These are phyloP conservation scores for Annona squamosa DNA, from an alignment of 164 flowering plant genomes.

Conservation along the genomic window DNA sequence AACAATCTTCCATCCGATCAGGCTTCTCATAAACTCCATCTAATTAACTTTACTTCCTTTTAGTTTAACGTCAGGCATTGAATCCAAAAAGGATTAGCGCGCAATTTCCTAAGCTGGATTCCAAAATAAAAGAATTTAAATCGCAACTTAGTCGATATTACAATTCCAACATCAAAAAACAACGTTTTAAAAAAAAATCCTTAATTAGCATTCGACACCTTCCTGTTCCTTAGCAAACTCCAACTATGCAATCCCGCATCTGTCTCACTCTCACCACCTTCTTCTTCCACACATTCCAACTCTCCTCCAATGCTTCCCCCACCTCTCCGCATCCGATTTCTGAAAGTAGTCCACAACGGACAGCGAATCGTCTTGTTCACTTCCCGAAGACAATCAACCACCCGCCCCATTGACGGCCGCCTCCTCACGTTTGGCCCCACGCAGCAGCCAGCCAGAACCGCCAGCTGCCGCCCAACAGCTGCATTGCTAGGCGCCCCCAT, in stretches of 20 bases:
- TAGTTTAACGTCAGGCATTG: too few species aligned
- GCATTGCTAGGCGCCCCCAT: slow-evolving; percentile 35
- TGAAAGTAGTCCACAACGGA: slow-evolving; percentile 35
- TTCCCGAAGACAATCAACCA: slow-evolving; percentile 40
- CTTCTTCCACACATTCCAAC: slow-evolving; percentile 25
- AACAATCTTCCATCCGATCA: too few species aligned
- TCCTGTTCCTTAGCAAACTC: slow-evolving; percentile 28
- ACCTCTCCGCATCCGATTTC: slow-evolving; percentile 28
- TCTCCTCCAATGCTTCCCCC: neutral
- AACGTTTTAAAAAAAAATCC: neutral
- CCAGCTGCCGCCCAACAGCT: slow-evolving; percentile 35
- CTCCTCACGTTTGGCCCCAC: slow-evolving; percentile 45
- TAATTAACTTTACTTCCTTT: too few species aligned
- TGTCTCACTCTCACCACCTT: slow-evolving; percentile 11
- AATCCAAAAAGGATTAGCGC: too few species aligned
- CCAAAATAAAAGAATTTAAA: too few species aligned
- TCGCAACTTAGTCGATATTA: too few species aligned
- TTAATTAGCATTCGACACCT: slow-evolving; percentile 42
- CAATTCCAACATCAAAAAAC: neutral
- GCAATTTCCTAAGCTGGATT: too few species aligned
- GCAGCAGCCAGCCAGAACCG: slow-evolving; percentile 53
- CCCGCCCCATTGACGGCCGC: slow-evolving; percentile 74
- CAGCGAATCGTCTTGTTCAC: slow-evolving; percentile 25
- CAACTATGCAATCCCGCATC: slow-evolving; percentile 19
- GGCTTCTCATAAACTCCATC: too few species aligned